Conservation (phyloP, 495 filamentous ascomycete genomes). For the Annulohypoxylon maeteangense region DNA sequence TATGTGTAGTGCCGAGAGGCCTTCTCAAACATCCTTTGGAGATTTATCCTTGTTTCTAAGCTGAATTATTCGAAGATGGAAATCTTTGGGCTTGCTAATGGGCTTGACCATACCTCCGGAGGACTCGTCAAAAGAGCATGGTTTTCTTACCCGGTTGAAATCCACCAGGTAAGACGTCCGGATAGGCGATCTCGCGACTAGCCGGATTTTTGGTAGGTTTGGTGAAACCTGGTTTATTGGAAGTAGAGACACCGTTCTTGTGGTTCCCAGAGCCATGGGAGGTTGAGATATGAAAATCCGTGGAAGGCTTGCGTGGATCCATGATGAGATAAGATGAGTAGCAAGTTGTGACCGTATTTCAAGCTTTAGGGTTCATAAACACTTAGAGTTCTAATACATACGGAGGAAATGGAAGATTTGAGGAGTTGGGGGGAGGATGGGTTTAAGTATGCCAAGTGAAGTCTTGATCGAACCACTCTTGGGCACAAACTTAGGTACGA, state of each 20-base stretch:
- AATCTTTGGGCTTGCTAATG: not conserved
- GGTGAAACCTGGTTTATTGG: not conserved
- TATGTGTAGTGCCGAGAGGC: not conserved
- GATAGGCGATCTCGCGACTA: constrained; percentile 37
- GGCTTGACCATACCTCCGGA: not conserved
- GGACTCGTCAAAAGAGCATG: constrained; percentile 21
- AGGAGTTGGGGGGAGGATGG: not conserved
- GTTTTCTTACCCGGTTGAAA: constrained; percentile 47
- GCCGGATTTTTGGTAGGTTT: constrained; percentile 12
- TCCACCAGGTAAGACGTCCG: constrained; percentile 41
- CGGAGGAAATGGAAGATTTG: not conserved
- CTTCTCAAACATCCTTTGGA: not conserved
- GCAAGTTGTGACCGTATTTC: not conserved
- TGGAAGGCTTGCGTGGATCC: constrained; percentile 34
- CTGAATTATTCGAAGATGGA: not conserved
- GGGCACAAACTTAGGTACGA: not conserved
- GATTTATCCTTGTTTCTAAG: not conserved
- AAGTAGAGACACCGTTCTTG: constrained; percentile 7
- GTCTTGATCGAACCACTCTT: not conserved
- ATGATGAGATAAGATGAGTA: constrained; percentile 1
- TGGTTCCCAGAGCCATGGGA: not conserved
- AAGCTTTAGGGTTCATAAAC: not conserved
- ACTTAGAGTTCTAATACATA: not conserved
- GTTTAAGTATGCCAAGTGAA: constrained; percentile 2
- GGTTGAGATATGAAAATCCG: constrained; percentile 2